Percentiles rank a stretch among this genome's conserved stretches.
phyloP scores from a whole-genome alignment of 306 rosid genomes.

The Echinosophora koreensis region DNA sequence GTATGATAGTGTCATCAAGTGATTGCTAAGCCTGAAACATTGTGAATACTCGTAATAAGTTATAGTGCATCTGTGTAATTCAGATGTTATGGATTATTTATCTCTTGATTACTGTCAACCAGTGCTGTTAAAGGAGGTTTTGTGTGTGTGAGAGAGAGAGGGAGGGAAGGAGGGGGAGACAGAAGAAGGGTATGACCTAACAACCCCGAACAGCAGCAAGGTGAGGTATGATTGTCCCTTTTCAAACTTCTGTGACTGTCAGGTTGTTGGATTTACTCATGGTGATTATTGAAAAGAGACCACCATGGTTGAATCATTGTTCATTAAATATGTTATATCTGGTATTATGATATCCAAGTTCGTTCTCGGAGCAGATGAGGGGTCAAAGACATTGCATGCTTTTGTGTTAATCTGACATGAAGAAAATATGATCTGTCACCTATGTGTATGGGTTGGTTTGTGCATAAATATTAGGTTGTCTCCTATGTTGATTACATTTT shows the following conservation, averaged over 20 bases:
- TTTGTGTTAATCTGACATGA: conserved; percentile 35
- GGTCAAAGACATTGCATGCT: not conserved
- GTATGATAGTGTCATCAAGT: not conserved
- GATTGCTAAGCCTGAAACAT: not conserved
- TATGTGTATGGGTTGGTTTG: not conserved
- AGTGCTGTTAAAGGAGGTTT: not conserved
- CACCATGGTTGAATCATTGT: conserved; percentile 33
- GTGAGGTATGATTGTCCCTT: conserved; percentile 15
- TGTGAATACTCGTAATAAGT: conserved; percentile 1
- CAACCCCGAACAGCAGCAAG: conserved; percentile 17
- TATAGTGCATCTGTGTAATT: not conserved
- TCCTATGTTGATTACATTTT: not conserved
- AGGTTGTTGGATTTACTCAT: not conserved
- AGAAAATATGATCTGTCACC: conserved; percentile 19
- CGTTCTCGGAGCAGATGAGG: conserved; percentile 15
- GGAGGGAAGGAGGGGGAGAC: not conserved
- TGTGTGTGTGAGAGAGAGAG: not conserved
- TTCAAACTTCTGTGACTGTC: not conserved
- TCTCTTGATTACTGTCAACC: not conserved
- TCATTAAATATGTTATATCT: not conserved
- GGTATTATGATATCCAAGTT: conserved; percentile 30
- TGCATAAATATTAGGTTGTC: conserved; percentile 27
- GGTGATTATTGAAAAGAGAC: conserved; percentile 11
- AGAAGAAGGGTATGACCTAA: conserved; percentile 11
- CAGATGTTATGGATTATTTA: not conserved